These are phyloP conservation scores for Tubosaeta sp. DNA, from an alignment of 768 basidiomycete genomes.

Conservation along the genomic window DNA sequence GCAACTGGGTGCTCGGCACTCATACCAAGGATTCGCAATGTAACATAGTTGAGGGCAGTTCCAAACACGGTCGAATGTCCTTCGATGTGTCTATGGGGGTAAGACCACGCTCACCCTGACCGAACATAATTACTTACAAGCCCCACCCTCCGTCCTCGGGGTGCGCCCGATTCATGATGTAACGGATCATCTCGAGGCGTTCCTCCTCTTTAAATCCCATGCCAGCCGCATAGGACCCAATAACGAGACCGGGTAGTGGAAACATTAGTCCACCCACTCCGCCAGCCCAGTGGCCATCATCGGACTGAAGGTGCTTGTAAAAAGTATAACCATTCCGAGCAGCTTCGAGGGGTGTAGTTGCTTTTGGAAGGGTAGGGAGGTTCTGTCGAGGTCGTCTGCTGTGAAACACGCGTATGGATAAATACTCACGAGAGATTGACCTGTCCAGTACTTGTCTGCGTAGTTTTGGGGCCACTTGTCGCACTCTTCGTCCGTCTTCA, in stretches of 20 bases:
- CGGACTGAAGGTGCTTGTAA: conserved; percentile 83
- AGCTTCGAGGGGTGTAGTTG: conserved; percentile 69
- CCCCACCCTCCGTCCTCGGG: conserved; percentile 95
- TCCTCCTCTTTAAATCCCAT: conserved; percentile 78
- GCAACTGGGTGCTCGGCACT: conserved; percentile 81
- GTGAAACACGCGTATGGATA: neutral
- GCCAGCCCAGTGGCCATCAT: conserved; percentile 92
- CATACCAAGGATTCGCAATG: conserved; percentile 82
- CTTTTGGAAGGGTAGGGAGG: conserved; percentile 55
- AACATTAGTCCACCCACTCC: conserved; percentile 95
- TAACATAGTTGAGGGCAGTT: conserved; percentile 87
- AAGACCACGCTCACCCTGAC: neutral
- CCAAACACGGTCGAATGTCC: conserved; percentile 92
- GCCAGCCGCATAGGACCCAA: conserved; percentile 89
- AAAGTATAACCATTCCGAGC: conserved; percentile 86
- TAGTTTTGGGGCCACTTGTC: conserved; percentile 70
- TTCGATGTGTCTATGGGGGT: conserved; percentile 73
- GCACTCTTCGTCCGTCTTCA: conserved; percentile 58
- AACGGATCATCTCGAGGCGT: conserved; percentile 84
- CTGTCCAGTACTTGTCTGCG: conserved; percentile 88
- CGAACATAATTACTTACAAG: conserved; percentile 52
- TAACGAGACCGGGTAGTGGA: conserved; percentile 82
- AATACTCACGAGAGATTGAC: conserved; percentile 60
- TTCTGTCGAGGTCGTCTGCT: conserved; percentile 37
- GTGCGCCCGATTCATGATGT: conserved; percentile 78